A percentile compares a stretch with the other conserved stretches of the same genome.
phyloP scores from a whole-genome alignment of 805 yeast species.

The Kluyveromyces dobzhanskii region DNA sequence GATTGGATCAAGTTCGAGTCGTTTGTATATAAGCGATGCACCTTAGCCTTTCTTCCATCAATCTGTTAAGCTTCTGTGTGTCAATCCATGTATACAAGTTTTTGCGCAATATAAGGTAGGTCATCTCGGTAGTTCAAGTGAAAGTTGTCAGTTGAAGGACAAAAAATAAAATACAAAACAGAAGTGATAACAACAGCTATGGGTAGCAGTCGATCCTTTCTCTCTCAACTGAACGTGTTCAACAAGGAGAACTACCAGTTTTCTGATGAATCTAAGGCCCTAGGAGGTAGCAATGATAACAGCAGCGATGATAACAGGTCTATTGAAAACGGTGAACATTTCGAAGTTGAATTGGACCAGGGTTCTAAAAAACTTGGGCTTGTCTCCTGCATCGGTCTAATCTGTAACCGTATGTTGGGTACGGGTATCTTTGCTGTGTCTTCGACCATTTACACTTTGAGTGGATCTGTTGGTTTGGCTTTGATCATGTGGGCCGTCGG shows the following conservation, averaged over 20 bases:
- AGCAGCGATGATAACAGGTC: slow-evolving; percentile 11
- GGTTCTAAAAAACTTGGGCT: slow-evolving; percentile 41
- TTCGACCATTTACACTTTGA: slow-evolving; percentile 39
- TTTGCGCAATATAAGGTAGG: too few relatives aligned
- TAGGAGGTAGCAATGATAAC: slow-evolving; percentile 1
- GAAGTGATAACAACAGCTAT: too few relatives aligned
- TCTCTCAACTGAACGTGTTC: slow-evolving; percentile 24
- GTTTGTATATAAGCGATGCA: too few relatives aligned
- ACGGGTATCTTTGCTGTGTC: slow-evolving; percentile 74
- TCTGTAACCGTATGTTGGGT: slow-evolving; percentile 64
- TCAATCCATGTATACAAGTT: too few relatives aligned
- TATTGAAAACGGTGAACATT: slow-evolving; percentile 23
- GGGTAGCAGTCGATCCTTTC: background rate
- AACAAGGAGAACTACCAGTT: slow-evolving; percentile 22
- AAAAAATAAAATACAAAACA: too few relatives aligned
- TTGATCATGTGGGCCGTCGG: slow-evolving; percentile 72
- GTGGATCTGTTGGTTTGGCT: slow-evolving; percentile 66
- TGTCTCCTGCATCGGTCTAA: slow-evolving; percentile 53
- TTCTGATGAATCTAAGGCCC: background rate
- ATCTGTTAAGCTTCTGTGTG: too few relatives aligned
- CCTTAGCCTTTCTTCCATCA: too few relatives aligned
- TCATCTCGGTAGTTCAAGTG: too few relatives aligned
- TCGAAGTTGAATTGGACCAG: slow-evolving; percentile 31
- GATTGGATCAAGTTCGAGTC: too few relatives aligned
- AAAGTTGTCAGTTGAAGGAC: too few relatives aligned